These are phyloP conservation scores for Combretum micranthum DNA, from an alignment of 345 rosid genomes.

Conservation along the genomic window DNA sequence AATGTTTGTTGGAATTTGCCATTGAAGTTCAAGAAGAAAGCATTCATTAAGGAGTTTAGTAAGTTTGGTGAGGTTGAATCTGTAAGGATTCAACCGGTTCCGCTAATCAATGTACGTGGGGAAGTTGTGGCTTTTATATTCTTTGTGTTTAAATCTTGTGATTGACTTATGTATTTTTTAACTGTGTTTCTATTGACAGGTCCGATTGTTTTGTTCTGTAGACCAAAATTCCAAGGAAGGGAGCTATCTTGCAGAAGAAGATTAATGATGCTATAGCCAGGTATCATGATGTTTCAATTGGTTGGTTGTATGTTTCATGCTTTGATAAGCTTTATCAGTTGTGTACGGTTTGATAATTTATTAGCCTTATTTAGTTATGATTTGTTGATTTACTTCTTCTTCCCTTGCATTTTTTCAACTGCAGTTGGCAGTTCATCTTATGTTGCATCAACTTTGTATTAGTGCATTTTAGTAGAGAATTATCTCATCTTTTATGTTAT, in stretches of 20 bases:
- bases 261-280: slow-evolving; percentile 73
- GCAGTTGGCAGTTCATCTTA: too few species aligned
- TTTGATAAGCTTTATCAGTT: too few species aligned
- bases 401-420: not conserved
- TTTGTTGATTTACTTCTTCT: too few species aligned
- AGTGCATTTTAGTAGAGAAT: not conserved
- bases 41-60: slow-evolving; percentile 60
- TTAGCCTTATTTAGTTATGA: too few species aligned
- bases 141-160: not conserved
- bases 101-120: slow-evolving; percentile 65
- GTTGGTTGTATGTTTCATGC: not conserved
- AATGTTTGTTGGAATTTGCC: slow-evolving; percentile 88
- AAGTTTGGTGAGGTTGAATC: slow-evolving; percentile 85
- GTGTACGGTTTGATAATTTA: not conserved
- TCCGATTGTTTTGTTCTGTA: slow-evolving; percentile 20
- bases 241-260: slow-evolving; percentile 65
- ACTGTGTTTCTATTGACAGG: slow-evolving; percentile 5
- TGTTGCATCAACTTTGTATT: not conserved
- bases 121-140: not conserved
- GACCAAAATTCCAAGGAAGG: slow-evolving; percentile 86
- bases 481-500: not conserved
- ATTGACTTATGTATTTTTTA: slow-evolving; percentile 9
- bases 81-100: slow-evolving; percentile 83
- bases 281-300: slow-evolving; percentile 20
- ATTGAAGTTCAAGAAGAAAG: slow-evolving; percentile 71